Evolutionary conservation across 2,329 filamentous ascomycete genomes (phyloP).

Genomic region (Metarhizium robertsii): DNA sequence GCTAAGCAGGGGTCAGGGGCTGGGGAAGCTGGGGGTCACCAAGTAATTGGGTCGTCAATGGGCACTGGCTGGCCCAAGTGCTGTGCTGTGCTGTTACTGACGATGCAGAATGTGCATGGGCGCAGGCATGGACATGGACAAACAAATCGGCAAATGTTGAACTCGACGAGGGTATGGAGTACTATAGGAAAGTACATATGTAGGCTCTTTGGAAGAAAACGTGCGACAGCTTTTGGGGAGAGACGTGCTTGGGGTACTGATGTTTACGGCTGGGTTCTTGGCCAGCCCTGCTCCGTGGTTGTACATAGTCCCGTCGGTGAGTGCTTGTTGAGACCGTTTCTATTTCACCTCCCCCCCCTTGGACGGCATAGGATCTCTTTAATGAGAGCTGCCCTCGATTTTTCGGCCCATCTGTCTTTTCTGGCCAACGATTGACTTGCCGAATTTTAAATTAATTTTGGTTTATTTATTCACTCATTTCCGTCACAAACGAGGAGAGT

Average conservation of each 20-base stretch:
- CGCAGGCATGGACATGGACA: background rate
- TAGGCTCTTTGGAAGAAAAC: background rate
- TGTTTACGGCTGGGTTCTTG: background rate
- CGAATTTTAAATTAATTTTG: too few relatives aligned
- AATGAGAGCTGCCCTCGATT: too few relatives aligned
- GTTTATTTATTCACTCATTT: background rate
- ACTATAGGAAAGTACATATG: too few relatives aligned
- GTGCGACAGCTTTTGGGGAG: background rate
- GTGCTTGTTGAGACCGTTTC: background rate
- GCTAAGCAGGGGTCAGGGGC: conserved; percentile 3
- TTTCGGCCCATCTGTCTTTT: background rate
- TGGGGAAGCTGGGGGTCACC: background rate
- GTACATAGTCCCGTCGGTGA: background rate
- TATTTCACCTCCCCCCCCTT: background rate
- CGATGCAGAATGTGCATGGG: background rate
- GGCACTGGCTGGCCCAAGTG: background rate
- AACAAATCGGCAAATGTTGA: background rate
- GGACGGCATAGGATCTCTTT: background rate
- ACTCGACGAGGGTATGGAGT: too few relatives aligned
- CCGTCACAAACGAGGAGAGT: background rate
- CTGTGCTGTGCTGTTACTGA: background rate
- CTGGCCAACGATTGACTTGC: background rate
- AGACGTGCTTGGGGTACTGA: background rate
- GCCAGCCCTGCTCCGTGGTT: background rate
- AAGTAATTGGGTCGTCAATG: background rate